phyloP scores from a whole-genome alignment of 768 basidiomycete genomes.

The Agrocybe pediades region DNA sequence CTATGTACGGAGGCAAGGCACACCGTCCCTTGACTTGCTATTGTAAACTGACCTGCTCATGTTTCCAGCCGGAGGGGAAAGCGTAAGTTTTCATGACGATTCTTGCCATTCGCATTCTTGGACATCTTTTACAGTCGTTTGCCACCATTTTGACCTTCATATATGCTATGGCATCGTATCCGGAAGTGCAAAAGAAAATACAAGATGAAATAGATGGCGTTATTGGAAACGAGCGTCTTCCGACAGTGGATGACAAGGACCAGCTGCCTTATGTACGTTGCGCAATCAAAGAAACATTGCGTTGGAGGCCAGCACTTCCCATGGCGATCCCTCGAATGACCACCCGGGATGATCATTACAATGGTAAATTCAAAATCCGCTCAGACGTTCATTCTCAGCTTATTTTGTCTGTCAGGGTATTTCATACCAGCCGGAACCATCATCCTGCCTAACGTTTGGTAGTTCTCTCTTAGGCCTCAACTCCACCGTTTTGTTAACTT shows the following conservation, averaged over 20 bases:
- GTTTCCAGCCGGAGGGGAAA: neutral
- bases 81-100: too few species aligned
- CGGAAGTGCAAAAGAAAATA: slow-evolving; percentile 9
- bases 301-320: slow-evolving; percentile 17
- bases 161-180: slow-evolving; percentile 11
- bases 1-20: neutral
- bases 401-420: slow-evolving; percentile 6
- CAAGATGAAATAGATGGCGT: slow-evolving; percentile 13
- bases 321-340: slow-evolving; percentile 2
- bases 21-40: neutral
- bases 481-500: neutral
- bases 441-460: slow-evolving; percentile 11
- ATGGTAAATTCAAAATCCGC: neutral
- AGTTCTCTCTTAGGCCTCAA: neutral
- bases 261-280: slow-evolving; percentile 9
- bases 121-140: neutral
- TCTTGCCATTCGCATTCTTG: too few species aligned
- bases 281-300: slow-evolving; percentile 11
- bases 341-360: neutral
- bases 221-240: slow-evolving; percentile 4
- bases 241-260: slow-evolving; percentile 5
- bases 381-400: neutral
- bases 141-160: neutral
- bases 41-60: neutral
- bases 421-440: slow-evolving; percentile 11